Evolutionary conservation across 148 eudicot genomes (phyloP).

Genomic region (Rhododendron henanense): DNA sequence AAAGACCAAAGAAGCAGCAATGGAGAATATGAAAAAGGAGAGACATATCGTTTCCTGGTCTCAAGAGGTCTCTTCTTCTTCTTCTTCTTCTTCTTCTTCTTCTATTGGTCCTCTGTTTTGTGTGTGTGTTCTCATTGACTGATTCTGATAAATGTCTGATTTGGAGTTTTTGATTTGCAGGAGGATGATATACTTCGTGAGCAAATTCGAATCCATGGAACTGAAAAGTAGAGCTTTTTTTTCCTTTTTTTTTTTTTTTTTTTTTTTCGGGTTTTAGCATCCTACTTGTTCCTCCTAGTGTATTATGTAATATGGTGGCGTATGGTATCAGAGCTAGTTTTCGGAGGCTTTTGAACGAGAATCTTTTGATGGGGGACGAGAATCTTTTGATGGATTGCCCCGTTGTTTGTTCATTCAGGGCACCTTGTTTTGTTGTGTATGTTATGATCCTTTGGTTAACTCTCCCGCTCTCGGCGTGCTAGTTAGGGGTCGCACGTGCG

Average conservation of each 20-base stretch:
- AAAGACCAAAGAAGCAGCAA: slow-evolving; percentile 10
- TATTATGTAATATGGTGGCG: neutral
- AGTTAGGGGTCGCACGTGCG: neutral
- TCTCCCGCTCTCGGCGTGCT: neutral
- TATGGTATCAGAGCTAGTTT: neutral
- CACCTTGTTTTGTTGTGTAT: neutral
- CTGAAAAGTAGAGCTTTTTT: slow-evolving; percentile 54
- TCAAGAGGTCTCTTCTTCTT: slow-evolving; percentile 53
- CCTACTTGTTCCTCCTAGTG: neutral
- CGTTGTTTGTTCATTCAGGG: neutral
- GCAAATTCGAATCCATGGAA: slow-evolving; percentile 75
- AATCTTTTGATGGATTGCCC: neutral
- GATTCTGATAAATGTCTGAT: neutral
- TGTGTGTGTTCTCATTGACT: neutral
- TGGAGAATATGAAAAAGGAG: slow-evolving; percentile 43
- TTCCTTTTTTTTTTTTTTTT: neutral
- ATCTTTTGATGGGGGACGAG: neutral
- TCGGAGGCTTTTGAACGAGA: neutral
- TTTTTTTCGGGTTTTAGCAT: neutral
- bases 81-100: slow-evolving; percentile 1
- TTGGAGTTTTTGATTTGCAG: slow-evolving; percentile 38
- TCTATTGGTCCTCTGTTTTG: slow-evolving; percentile 1
- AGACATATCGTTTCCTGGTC: slow-evolving; percentile 94
- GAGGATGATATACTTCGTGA: slow-evolving; percentile 92
- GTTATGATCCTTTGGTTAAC: neutral